Evolutionary conservation across 2,329 filamentous ascomycete species (phyloP).

Genomic region (Botryotinia calthae): DNA sequence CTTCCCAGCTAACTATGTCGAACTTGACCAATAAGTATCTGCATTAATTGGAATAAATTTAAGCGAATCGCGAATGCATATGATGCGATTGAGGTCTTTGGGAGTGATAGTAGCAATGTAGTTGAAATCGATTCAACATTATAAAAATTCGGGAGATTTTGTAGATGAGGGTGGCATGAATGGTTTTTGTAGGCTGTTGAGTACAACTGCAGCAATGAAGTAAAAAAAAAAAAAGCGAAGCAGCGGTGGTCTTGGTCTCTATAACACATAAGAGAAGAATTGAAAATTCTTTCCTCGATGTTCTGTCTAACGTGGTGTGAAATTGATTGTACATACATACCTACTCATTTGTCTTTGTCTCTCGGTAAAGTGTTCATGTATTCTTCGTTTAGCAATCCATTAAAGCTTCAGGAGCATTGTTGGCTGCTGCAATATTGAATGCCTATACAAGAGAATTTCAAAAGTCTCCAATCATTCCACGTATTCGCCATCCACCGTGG

Average conservation of each 20-base stretch:
- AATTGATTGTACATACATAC: background rate
- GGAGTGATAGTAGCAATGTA: background rate
- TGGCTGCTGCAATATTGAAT: background rate
- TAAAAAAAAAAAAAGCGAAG: background rate
- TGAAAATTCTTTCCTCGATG: background rate
- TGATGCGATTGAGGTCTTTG: background rate
- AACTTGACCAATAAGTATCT: slow-evolving; percentile 44
- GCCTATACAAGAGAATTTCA: no score
- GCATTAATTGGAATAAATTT: background rate
- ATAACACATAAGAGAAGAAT: background rate
- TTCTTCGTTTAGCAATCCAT: background rate
- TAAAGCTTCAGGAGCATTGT: background rate
- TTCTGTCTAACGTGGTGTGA: background rate
- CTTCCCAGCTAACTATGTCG: slow-evolving; percentile 75
- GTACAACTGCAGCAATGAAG: background rate
- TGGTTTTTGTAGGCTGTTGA: background rate
- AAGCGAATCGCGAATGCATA: background rate
- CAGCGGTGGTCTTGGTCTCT: slow-evolving; percentile 3
- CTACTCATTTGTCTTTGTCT: background rate
- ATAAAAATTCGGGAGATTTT: slow-evolving; percentile 14
- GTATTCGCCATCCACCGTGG: background rate
- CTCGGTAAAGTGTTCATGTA: background rate
- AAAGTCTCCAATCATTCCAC: background rate
- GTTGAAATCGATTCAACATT: background rate
- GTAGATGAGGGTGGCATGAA: slow-evolving; percentile 9